Percentiles rank a stretch among this genome's conserved stretches.
phyloP scores from a whole-genome alignment of 192 early-diverging fungal species.

The Chytriomyces sp. region DNA sequence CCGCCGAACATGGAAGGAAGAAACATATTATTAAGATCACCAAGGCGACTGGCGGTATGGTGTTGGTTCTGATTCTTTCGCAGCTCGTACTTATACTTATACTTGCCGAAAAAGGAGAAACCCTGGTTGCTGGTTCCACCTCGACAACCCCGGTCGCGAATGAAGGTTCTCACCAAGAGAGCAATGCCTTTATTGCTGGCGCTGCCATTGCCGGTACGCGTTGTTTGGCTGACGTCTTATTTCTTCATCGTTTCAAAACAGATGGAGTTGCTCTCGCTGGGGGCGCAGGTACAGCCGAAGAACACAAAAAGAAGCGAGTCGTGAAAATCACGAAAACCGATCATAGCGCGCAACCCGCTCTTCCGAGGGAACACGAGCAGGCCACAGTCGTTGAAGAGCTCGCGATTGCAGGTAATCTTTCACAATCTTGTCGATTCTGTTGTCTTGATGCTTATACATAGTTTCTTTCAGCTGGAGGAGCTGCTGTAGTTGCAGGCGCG shows the following conservation, averaged over 20 bases:
- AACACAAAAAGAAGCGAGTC: background rate
- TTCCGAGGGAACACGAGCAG: background rate
- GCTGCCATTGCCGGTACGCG: constrained; percentile 6
- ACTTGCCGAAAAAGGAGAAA: background rate
- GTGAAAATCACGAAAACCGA: background rate
- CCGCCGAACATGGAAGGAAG: background rate
- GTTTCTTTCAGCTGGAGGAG: background rate
- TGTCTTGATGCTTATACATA: background rate
- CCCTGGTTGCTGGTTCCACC: background rate
- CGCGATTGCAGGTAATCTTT: background rate
- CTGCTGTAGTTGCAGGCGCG: background rate
- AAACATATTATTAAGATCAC: background rate
- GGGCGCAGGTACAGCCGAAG: background rate
- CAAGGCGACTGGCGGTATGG: background rate
- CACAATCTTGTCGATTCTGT: background rate
- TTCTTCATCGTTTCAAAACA: background rate
- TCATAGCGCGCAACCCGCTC: too few species aligned
- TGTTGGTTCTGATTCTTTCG: background rate
- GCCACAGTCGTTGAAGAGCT: background rate
- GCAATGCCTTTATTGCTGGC: background rate
- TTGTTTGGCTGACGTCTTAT: background rate
- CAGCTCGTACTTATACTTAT: background rate
- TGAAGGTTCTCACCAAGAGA: background rate
- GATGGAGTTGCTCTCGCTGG: background rate
- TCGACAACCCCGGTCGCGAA: background rate